Evolutionary conservation across 176 grass and related monocot species (phyloP), one percentile per base, ranked within the genome.

Genomic region (Ampelocalamus luodianensis): DNA sequence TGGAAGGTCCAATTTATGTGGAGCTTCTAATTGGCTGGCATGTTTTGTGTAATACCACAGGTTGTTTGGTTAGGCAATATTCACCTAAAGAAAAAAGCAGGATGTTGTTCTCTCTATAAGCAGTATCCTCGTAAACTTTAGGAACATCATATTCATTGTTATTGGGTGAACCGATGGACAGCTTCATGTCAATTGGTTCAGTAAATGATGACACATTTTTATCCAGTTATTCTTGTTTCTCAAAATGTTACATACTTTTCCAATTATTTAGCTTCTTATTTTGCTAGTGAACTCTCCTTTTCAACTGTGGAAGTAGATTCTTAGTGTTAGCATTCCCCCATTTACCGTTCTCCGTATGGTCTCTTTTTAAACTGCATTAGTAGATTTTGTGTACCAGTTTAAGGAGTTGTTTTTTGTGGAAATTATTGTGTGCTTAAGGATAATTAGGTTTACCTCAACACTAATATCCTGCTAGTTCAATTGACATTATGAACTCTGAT

Each of bases 181-280:
- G 40, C 37, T 76, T 74, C 72, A 29, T 84, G 91, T 72, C 39
- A 26, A 29, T 68, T 86, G 79, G 85, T 90, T 96, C 85, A 88
- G 78, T 93, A 88, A 93, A 93, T 82, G 76, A 78, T 88, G 81
- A 20, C 74, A 90, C 85, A 81, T 87, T 90, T 60, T 18, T 64
- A 50, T 15, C 23, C 4, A 22, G 15, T n/a, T 44, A 10, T 14
- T 6, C 22, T 16, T 4, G 32, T 8, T 4, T 82, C 1, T 46
- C 16, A 24, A 70, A 70, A 70, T 13, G 18, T 59, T 59, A 4
- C 56, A 10, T 59, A 59, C n/a, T 12, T 62, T 26, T 27, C 59
- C n/a, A 13, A 10, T 24, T 65, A 36, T 65, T 17, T 32, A 65
- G 27, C 14, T 62, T 61, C 13, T 32, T 34, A 17, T 34, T 64